These are phyloP conservation scores for Verbena officinalis DNA, from an alignment of 257 asterid species.

Conservation along the genomic window DNA sequence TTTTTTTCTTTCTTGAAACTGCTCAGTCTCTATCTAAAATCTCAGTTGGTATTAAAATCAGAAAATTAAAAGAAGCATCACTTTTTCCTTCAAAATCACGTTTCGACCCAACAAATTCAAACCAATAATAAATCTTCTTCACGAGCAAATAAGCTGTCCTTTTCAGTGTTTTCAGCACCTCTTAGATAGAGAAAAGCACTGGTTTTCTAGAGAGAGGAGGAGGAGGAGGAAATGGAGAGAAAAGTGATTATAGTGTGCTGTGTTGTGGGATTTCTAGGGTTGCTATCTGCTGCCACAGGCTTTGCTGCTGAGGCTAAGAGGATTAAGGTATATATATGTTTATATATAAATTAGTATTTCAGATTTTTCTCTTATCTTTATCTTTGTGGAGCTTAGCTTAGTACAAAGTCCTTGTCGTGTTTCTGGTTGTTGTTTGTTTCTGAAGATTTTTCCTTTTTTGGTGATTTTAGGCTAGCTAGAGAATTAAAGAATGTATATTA, in stretches of 20 bases:
- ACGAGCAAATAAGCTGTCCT: not conserved
- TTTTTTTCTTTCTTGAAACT: too few relatives aligned
- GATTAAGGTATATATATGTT: slow-evolving; percentile 52
- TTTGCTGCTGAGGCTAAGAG: slow-evolving; percentile 81
- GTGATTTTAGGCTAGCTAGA: not conserved
- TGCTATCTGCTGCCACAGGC: slow-evolving; percentile 71
- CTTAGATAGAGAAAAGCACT: not conserved
- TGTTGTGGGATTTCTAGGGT: slow-evolving; percentile 66
- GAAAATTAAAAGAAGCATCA: not conserved
- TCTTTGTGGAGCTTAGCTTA: not conserved
- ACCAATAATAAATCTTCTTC: slow-evolving; percentile 13
- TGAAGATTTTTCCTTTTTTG: not conserved
- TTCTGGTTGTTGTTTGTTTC: slow-evolving; percentile 16
- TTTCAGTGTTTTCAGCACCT: not conserved
- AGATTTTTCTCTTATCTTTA: not conserved
- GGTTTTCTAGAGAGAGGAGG: not conserved
- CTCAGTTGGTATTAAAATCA: slow-evolving; percentile 20
- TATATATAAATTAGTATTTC: not conserved
- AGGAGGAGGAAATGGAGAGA: slow-evolving; percentile 49
- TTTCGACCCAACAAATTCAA: slow-evolving; percentile 7
- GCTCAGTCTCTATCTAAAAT: slow-evolving; percentile 1
- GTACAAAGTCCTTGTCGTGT: not conserved
- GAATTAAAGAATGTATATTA: slow-evolving; percentile 15
- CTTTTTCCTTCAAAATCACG: slow-evolving; percentile 11
- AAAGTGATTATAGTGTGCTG: slow-evolving; percentile 48